Base-by-base conservation (phyloP, 768 basidiomycete species). In the Lactifluus hygrophoroides region DNA sequence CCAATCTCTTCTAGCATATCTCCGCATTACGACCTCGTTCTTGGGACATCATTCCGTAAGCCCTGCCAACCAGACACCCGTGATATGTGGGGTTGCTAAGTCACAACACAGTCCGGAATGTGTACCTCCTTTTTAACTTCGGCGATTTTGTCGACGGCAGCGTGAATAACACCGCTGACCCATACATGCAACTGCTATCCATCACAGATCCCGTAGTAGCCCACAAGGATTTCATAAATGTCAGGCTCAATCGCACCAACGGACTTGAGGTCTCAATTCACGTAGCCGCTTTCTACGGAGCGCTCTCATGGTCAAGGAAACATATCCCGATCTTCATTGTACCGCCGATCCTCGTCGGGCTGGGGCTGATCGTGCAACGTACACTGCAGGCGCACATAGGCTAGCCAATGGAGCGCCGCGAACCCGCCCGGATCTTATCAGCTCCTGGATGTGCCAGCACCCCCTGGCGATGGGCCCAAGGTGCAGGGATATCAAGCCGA, bases 221-320 rank as follows among this genome's bases (percentile, higher is more conserved):
- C n/a, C n/a, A n/a, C n/a, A n/a, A n/a, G n/a, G 69, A 74, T 62
- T 69, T 91, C 63, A 76, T 89, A 32, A 64, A 77, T 50, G 71
- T 76, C 23, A 85, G 88, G 21, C 72, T 87, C 51, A 72, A 72
- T 30, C 66, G 68, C n/a, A 67, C 71, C 42, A 68, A 66, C 48
- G 73, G 69, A 30, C 82, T 85, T 0, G 17, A 28, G 5, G n/a
- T 9, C 50, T 35, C 51, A 19, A 19, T 13, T n/a, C 35, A 38
- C 51, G 23, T 23, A 23, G 19, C 3, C 16, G n/a, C n/a, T n/a
- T n/a, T n/a, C n/a, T n/a, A n/a, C n/a, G n/a, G n/a, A n/a, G n/a
- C n/a, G n/a, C n/a, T n/a, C 37, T 51, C 16, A 5, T 40, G 35
- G 30, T 32, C 30, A 46, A 27, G 19, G 23, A 54, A 17, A 54